Evolutionary conservation across 192 early-diverging fungal genomes (phyloP).

Genomic region (Phlyctochytrium planicorne): DNA sequence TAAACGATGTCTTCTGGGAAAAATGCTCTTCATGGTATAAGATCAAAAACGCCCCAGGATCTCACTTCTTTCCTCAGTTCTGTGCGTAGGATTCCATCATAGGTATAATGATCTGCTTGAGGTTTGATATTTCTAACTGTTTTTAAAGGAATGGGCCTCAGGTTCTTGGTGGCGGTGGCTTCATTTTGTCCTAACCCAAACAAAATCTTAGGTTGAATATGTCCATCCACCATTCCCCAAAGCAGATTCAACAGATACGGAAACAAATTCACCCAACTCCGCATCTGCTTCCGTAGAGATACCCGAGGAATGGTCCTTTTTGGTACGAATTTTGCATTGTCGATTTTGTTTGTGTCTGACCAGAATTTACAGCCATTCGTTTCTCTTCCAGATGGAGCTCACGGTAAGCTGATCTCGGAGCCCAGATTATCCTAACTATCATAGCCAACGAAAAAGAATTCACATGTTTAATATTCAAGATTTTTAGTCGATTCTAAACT

Average conservation of each 20-base stretch:
- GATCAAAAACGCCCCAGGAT: too few relatives aligned
- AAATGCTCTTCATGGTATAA: too few relatives aligned
- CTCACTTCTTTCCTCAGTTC: neutral
- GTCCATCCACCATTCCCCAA: too few relatives aligned
- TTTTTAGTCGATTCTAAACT: neutral
- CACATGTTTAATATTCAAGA: too few relatives aligned
- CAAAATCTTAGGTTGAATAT: too few relatives aligned
- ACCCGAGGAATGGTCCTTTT: too few relatives aligned
- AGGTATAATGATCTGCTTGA: neutral
- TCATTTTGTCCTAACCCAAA: too few relatives aligned
- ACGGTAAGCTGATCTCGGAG: neutral
- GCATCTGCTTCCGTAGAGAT: neutral
- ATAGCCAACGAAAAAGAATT: neutral
- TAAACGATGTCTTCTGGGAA: too few relatives aligned
- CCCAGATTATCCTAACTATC: neutral
- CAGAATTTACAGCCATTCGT: neutral
- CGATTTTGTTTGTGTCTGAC: neutral
- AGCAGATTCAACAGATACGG: too few relatives aligned
- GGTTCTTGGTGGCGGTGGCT: too few relatives aligned
- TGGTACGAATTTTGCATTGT: neutral
- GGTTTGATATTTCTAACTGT: neutral
- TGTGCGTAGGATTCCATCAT: neutral
- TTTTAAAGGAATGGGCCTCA: slow-evolving; percentile 1
- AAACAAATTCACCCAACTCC: too few relatives aligned
- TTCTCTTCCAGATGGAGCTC: neutral